These are phyloP conservation scores for Coccinonectria pachysandricola DNA, from an alignment of 2,329 filamentous ascomycete species.

Conservation along the genomic window DNA sequence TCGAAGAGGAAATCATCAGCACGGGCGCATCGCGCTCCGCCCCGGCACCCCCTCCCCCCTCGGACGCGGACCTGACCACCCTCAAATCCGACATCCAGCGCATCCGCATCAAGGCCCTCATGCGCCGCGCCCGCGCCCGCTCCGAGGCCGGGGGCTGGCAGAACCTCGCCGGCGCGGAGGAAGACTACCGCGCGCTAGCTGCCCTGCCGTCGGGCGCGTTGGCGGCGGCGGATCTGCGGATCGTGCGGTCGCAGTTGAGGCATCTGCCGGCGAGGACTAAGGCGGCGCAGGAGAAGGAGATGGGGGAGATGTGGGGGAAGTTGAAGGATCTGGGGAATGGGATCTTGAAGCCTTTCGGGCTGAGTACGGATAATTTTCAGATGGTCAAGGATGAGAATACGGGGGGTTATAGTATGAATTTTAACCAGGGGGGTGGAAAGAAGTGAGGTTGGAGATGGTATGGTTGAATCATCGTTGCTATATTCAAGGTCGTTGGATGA, in stretches of 20 bases:
- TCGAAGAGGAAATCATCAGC: slow-evolving; percentile 50
- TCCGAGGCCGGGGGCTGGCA: slow-evolving; percentile 68
- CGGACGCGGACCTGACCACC: slow-evolving; percentile 9
- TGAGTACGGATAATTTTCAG: slow-evolving; percentile 90
- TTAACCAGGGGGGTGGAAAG: slow-evolving; percentile 35
- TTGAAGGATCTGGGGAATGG: slow-evolving; percentile 87
- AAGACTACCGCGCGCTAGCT: slow-evolving; percentile 66
- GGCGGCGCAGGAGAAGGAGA: slow-evolving; percentile 73
- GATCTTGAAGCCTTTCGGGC: slow-evolving; percentile 81
- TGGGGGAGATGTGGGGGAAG: slow-evolving; percentile 96
- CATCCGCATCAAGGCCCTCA: slow-evolving; percentile 72
- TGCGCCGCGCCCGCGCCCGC: slow-evolving; percentile 66
- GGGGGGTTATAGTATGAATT: slow-evolving; percentile 92
- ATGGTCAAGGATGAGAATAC: slow-evolving; percentile 84
- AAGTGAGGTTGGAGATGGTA: slow-evolving; percentile 5
- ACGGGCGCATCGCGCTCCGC: slow-evolving; percentile 43
- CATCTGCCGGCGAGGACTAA: slow-evolving; percentile 60
- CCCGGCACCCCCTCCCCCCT: slow-evolving; percentile 18
- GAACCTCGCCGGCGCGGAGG: slow-evolving; percentile 62
- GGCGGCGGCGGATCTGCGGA: slow-evolving; percentile 52
- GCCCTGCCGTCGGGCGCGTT: slow-evolving; percentile 46
- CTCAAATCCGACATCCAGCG: slow-evolving; percentile 54
- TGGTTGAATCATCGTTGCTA: slow-evolving; percentile 1
- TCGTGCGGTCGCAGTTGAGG: slow-evolving; percentile 56
- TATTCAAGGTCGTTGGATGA: too few relatives aligned